Evolutionary conservation across 345 rosid genomes (phyloP).

Genomic region (Kandelia obovata): DNA sequence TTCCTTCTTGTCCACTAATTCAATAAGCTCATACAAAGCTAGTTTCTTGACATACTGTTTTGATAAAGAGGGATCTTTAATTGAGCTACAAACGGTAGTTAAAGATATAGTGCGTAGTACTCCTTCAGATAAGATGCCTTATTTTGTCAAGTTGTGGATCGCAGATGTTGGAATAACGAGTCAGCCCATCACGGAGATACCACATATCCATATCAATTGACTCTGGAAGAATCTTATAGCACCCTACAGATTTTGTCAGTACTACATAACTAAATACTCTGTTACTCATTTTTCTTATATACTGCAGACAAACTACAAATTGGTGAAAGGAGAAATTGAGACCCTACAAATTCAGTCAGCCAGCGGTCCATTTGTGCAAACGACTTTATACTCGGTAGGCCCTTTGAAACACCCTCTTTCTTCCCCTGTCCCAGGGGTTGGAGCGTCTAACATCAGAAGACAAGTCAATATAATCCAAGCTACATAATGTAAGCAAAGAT

Average conservation of each 20-base stretch:
- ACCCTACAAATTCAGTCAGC: neutral
- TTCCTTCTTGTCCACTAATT: too few species aligned
- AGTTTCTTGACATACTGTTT: too few species aligned
- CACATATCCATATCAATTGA: too few species aligned
- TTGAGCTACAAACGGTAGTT: too few species aligned
- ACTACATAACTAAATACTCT: neutral
- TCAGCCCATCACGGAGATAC: constrained; percentile 8
- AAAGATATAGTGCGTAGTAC: neutral
- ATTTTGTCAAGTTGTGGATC: neutral
- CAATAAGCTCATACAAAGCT: too few species aligned
- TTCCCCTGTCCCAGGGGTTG: neutral
- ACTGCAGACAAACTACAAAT: constrained; percentile 23
- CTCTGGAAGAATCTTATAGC: neutral
- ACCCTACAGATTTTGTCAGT: constrained; percentile 14
- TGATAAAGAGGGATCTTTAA: too few species aligned
- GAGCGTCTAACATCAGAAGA: too few species aligned
- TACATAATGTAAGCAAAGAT: too few species aligned
- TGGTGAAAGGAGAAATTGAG: constrained; percentile 5
- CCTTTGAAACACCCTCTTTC: neutral
- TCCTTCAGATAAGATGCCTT: neutral
- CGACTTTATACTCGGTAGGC: neutral
- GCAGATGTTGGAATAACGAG: constrained; percentile 13
- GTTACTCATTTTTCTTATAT: neutral
- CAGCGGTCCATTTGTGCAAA: neutral
- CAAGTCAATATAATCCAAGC: too few species aligned